Conservation (phyloP, 164 flowering plant genomes). For the Brasenia schreberi region DNA sequence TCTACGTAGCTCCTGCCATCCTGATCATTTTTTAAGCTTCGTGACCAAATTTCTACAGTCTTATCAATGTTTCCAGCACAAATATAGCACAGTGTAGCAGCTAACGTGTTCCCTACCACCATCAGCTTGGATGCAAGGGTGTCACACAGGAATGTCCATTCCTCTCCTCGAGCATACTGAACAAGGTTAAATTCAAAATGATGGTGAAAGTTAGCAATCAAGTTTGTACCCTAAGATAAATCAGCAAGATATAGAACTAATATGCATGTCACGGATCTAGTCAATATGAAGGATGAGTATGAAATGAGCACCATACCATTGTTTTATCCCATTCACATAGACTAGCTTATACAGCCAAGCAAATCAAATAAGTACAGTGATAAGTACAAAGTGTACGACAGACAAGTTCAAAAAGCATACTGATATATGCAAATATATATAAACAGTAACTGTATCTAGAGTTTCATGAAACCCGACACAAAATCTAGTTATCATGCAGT, state of each 20-base stretch:
- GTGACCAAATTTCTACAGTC: slow-evolving; percentile 93
- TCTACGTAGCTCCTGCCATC: slow-evolving; percentile 73
- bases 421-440: too few relatives aligned
- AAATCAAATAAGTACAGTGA: too few relatives aligned
- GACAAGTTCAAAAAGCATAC: too few relatives aligned
- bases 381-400: too few relatives aligned
- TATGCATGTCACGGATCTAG: neutral
- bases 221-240: neutral
- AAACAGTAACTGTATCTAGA: too few relatives aligned
- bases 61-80: slow-evolving; percentile 93
- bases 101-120: slow-evolving; percentile 59
- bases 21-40: slow-evolving; percentile 31
- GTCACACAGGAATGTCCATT: slow-evolving; percentile 75
- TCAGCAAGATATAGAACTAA: neutral
- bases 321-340: too few relatives aligned
- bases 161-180: slow-evolving; percentile 80
- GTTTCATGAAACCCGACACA: too few relatives aligned
- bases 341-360: too few relatives aligned
- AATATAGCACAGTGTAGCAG: slow-evolving; percentile 90
- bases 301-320: too few relatives aligned
- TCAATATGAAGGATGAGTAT: too few relatives aligned
- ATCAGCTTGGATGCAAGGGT: slow-evolving; percentile 78
- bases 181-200: neutral
- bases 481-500: too few relatives aligned
- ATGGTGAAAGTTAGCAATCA: too few relatives aligned